Evolutionary conservation across 148 eudicot species (phyloP).

Genomic region (Vaccinium vitisidaea): DNA sequence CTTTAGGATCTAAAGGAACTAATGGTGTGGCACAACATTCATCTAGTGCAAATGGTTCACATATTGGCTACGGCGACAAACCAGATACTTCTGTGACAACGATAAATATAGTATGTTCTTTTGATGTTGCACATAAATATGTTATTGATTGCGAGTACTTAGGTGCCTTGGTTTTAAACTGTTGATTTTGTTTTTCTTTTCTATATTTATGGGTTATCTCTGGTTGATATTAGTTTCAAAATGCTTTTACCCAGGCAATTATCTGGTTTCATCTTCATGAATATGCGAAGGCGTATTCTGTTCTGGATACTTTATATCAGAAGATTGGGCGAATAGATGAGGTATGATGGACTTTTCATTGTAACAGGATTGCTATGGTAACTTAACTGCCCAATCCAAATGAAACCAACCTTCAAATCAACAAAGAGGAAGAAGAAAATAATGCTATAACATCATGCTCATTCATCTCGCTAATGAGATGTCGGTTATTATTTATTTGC

Average conservation of each 20-base stretch:
- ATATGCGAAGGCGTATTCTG: slow-evolving; percentile 60
- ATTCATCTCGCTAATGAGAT: background rate
- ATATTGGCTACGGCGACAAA: slow-evolving; percentile 41
- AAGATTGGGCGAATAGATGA: slow-evolving; percentile 86
- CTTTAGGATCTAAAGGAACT: slow-evolving; percentile 44
- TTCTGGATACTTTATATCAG: slow-evolving; percentile 71
- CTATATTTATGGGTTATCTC: background rate
- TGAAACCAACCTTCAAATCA: background rate
- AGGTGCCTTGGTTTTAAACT: background rate
- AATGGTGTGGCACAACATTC: slow-evolving; percentile 30
- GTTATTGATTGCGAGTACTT: slow-evolving; percentile 4
- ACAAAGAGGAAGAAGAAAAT: background rate
- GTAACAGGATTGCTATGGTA: background rate
- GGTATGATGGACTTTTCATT: slow-evolving; percentile 34
- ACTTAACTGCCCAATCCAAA: background rate
- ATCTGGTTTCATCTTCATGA: slow-evolving; percentile 76
- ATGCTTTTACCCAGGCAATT: slow-evolving; percentile 55
- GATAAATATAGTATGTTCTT: slow-evolving; percentile 65
- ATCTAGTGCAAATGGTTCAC: slow-evolving; percentile 31
- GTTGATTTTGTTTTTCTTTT: background rate
- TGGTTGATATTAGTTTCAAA: slow-evolving; percentile 5
- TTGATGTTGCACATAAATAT: slow-evolving; percentile 2
- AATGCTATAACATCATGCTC: background rate
- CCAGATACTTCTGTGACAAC: slow-evolving; percentile 62
- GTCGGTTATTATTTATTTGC: slow-evolving; percentile 17